Base-by-base conservation (phyloP, 306 rosid species). In the Gastrolobium villosum region DNA sequence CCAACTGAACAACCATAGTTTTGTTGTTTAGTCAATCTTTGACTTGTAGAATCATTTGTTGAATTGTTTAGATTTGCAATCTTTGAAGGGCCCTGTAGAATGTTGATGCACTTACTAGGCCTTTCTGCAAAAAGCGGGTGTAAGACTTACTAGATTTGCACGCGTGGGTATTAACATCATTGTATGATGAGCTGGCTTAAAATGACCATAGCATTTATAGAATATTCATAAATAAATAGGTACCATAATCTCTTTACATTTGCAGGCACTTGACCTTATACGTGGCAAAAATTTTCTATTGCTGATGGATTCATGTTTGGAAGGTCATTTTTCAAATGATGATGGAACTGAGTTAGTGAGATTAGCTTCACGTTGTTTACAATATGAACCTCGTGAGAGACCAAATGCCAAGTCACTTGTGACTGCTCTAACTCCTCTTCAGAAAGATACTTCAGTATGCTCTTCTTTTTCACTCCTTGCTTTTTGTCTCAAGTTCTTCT, bases 251-350 rank as follows among this genome's bases (percentile, higher is more conserved):
- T 64, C 37, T 82, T 65, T 74, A 70, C 6, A 35, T n/a, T n/a
- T 75, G 62, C 84, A 94, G 99, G 97, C 94, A 55, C 93, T 90
- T 67, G 97, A 92, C 73, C 93, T 94, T 74, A 89, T 94, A 75
- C 86, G 90, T 20, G 91, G 92, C 26, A 89, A 92, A 82, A 91
- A 89, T 49, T 87, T 92, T 62, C 76, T 61, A 80, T 67, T 82
- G 95, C 88, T 89, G 76, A 92, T 88, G 92, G 97, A 94, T 77
- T 94, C 99, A 2, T 86, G 97, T 89, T 86, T 90, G 77, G 94
- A 87, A 83, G 97, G 89, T 41, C 93, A 91, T 86, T 88, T 90
- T 87, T 90, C 97, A 53, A 94, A 85, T 65, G 97, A 93, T 67
- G 97, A 93, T 74, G 95, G 98, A 76, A 87, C 95, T 63, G 97